A percentile compares a stretch with the other conserved stretches of the same genome.
Evolutionary conservation across 768 basidiomycete species (phyloP).

Genomic region (Mycena amicta): DNA sequence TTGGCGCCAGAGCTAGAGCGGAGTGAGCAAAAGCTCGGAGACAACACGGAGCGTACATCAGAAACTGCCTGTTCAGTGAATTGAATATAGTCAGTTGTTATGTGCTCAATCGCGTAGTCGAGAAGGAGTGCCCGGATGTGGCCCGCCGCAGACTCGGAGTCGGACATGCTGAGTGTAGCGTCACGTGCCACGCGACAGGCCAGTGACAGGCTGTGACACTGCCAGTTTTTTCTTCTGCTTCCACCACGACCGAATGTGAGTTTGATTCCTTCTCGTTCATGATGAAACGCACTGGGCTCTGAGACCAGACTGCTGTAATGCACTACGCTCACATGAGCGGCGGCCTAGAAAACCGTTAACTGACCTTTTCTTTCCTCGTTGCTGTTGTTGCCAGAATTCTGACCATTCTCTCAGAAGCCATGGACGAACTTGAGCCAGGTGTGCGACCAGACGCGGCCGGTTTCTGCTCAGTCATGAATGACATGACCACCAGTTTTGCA

Average conservation of each 20-base stretch:
- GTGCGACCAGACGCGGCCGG: constrained; percentile 21
- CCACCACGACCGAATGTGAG: constrained; percentile 6
- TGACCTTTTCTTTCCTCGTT: constrained; percentile 29
- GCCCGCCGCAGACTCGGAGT: constrained; percentile 24
- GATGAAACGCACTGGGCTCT: constrained; percentile 70
- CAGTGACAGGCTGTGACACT: not conserved
- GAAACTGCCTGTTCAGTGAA: constrained; percentile 54
- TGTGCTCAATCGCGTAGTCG: constrained; percentile 54
- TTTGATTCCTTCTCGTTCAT: not conserved
- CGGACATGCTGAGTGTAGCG: not conserved
- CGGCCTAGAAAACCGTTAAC: constrained; percentile 61
- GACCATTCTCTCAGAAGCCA: constrained; percentile 11
- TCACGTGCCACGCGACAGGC: not conserved
- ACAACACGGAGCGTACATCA: constrained; percentile 38
- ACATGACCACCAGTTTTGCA: constrained; percentile 65
- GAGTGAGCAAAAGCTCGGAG: not conserved
- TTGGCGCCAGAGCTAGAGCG: constrained; percentile 43
- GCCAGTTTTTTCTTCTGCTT: not conserved
- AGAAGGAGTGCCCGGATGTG: constrained; percentile 60
- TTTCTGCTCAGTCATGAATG: constrained; percentile 41
- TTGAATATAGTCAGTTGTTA: constrained; percentile 56
- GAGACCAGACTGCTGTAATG: constrained; percentile 44
- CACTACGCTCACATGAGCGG: constrained; percentile 49
- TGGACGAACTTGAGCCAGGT: constrained; percentile 22
- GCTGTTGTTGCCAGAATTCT: not conserved